Evolutionary conservation across 139 green algal species (phyloP), one percentile per base, ranked within the genome.

Genomic region (Auxenochlorella pyrenoidosa): DNA sequence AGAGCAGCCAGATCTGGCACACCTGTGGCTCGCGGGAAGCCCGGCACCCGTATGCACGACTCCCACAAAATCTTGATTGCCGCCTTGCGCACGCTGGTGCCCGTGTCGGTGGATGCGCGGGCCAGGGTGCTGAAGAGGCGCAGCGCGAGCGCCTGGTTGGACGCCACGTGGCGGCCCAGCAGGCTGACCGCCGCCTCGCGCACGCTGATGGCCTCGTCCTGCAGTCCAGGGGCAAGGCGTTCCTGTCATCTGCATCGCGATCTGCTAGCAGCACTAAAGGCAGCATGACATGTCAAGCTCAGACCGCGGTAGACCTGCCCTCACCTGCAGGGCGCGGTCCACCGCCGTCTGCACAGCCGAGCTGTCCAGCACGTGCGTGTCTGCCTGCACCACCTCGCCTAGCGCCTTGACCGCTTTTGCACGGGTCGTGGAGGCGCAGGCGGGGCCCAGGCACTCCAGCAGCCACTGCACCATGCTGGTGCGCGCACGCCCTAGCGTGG

Each of bases 1-100:
- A 2, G 4, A 18, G 32, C 15, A 22, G 66, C 68, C 34, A 4
- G 6, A 43, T 30, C 34, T 24, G 5, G 16, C 75, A 12, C 41
- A 75, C 80, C 80, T 13, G 80, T 92, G 16, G 82, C 82, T 34
- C 78, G 76, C 0, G 86, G 70, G 78, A 96, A 97, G 84, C 84
- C 70, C 0, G 85, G 89, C 54, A 86, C 47, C n/a, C 71, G 63
- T 18, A 96, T 83, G 88, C 95, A 98, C 47, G 86, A 90, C 72
- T 98, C 96, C 93, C 94, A 96, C 80, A 98, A 89, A 44, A 97
- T 94, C 44, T 90, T 94, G 72, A 98, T 89, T 38, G 95, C 96
- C 3, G 91, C 86, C 94, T 97, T 97, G 77, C 95, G 92, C 87
- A 98, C 96, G 70, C 87, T 96, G 34, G 96, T 86, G 60, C 94